Evolutionary conservation across 2,329 filamentous ascomycete species (phyloP).

Genomic region (Neoarthrinium moseri): DNA sequence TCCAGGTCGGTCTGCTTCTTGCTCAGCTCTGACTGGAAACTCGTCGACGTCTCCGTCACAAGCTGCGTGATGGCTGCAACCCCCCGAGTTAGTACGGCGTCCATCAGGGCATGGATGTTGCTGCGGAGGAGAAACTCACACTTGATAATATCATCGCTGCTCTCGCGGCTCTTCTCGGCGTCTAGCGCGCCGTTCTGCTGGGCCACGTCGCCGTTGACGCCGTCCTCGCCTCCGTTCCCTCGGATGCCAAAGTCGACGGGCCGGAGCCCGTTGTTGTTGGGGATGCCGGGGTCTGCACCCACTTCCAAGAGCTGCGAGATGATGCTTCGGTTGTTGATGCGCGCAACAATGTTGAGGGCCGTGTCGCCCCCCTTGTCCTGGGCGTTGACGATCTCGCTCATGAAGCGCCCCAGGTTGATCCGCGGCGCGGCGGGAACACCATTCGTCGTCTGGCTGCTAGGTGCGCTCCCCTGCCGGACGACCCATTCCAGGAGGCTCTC

Average conservation of each 20-base stretch:
- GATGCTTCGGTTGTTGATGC: slow-evolving; percentile 90
- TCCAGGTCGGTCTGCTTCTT: slow-evolving; percentile 84
- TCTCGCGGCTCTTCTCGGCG: slow-evolving; percentile 63
- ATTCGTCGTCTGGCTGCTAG: slow-evolving; percentile 45
- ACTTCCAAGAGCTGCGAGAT: slow-evolving; percentile 97
- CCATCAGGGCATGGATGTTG: background rate
- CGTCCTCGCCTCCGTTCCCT: slow-evolving; percentile 53
- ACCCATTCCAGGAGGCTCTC: slow-evolving; percentile 94
- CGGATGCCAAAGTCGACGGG: slow-evolving; percentile 95
- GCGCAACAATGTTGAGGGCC: slow-evolving; percentile 86
- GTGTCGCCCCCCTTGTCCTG: slow-evolving; percentile 94
- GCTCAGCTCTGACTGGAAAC: slow-evolving; percentile 78
- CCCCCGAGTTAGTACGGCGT: background rate
- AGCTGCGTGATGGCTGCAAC: slow-evolving; percentile 68
- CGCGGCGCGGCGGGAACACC: slow-evolving; percentile 47
- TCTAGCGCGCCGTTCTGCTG: slow-evolving; percentile 13
- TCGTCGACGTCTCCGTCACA: slow-evolving; percentile 72
- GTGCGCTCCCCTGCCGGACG: slow-evolving; percentile 74
- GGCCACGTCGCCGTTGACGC: slow-evolving; percentile 36
- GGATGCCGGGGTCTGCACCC: slow-evolving; percentile 86
- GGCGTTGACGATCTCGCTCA: slow-evolving; percentile 95
- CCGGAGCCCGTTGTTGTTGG: slow-evolving; percentile 84
- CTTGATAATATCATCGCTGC: slow-evolving; percentile 74
- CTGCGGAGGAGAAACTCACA: slow-evolving; percentile 54
- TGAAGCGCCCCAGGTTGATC: slow-evolving; percentile 88